phyloP scores from a whole-genome alignment of 2,329 filamentous ascomycete species.

The Lasiodiplodia theobromae region DNA sequence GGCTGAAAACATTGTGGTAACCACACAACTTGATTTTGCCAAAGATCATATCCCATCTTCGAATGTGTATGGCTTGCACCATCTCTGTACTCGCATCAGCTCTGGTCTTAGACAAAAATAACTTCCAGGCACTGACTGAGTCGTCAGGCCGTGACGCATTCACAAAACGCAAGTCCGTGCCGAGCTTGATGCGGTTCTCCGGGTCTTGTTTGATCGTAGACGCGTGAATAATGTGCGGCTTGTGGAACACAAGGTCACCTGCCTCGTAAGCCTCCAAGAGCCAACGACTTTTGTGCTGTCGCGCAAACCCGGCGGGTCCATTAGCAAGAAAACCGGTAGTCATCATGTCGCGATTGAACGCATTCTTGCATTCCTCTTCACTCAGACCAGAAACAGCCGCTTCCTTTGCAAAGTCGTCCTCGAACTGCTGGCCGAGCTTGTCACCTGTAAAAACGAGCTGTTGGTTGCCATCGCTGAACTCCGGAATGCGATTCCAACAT shows the following conservation, averaged over 20 bases:
- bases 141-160: slow-evolving; percentile 61
- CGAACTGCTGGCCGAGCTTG: slow-evolving; percentile 57
- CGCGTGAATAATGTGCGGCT: slow-evolving; percentile 59
- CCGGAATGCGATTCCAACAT: neutral
- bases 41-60: no score
- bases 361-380: slow-evolving; percentile 57
- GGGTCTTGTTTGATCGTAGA: slow-evolving; percentile 63
- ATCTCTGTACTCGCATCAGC: no score
- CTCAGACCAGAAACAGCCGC: slow-evolving; percentile 58
- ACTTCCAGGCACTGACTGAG: neutral
- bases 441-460: slow-evolving; percentile 43
- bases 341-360: slow-evolving; percentile 66
- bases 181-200: slow-evolving; percentile 60
- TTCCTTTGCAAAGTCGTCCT: slow-evolving; percentile 57
- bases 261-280: slow-evolving; percentile 62
- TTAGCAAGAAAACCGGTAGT: slow-evolving; percentile 61
- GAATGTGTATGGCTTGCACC: no score
- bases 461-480: neutral
- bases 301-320: slow-evolving; percentile 53
- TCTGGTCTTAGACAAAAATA: no score
- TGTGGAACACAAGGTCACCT: slow-evolving; percentile 56
- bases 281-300: slow-evolving; percentile 50
- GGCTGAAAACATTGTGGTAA: no score
- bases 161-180: slow-evolving; percentile 64
- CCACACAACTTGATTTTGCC: no score